Evolutionary conservation across 2,329 filamentous ascomycete species (phyloP).

Genomic region (Neopestalotiopsis rosae): DNA sequence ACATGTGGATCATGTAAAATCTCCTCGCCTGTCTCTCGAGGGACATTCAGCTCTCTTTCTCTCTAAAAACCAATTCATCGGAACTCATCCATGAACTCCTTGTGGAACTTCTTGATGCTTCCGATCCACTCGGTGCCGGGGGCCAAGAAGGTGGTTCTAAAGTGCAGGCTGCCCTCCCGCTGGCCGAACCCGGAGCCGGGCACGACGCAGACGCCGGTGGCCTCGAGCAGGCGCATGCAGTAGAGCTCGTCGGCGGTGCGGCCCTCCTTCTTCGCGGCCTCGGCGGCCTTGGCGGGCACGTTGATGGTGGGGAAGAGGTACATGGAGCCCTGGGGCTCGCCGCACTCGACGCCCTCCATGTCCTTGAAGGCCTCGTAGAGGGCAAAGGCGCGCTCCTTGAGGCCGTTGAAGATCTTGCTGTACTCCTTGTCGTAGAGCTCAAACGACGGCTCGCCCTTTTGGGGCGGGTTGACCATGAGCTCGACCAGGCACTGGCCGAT

Average conservation of each 20-base stretch:
- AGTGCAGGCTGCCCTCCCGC: slow-evolving; percentile 88
- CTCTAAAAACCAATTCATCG: slow-evolving; percentile 39
- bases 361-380: slow-evolving; percentile 88
- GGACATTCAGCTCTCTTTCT: no score
- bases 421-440: slow-evolving; percentile 87
- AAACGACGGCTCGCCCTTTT: slow-evolving; percentile 81
- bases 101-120: slow-evolving; percentile 87
- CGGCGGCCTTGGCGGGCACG: slow-evolving; percentile 75
- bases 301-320: slow-evolving; percentile 97
- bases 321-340: slow-evolving; percentile 92
- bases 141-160: slow-evolving; percentile 95
- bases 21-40: no score
- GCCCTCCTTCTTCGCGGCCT: slow-evolving; percentile 75
- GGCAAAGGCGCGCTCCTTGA: slow-evolving; percentile 80
- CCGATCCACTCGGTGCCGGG: slow-evolving; percentile 95
- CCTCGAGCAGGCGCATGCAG: slow-evolving; percentile 86
- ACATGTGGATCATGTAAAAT: neutral
- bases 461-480: slow-evolving; percentile 96
- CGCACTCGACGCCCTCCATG: slow-evolving; percentile 96
- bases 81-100: slow-evolving; percentile 87
- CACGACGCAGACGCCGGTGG: slow-evolving; percentile 93
- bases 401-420: slow-evolving; percentile 77
- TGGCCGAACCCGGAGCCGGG: slow-evolving; percentile 94
- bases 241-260: slow-evolving; percentile 91
- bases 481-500: slow-evolving; percentile 96